These are phyloP conservation scores for Apiospora phragmitis DNA, from an alignment of 2,329 filamentous ascomycete genomes.

Conservation along the genomic window DNA sequence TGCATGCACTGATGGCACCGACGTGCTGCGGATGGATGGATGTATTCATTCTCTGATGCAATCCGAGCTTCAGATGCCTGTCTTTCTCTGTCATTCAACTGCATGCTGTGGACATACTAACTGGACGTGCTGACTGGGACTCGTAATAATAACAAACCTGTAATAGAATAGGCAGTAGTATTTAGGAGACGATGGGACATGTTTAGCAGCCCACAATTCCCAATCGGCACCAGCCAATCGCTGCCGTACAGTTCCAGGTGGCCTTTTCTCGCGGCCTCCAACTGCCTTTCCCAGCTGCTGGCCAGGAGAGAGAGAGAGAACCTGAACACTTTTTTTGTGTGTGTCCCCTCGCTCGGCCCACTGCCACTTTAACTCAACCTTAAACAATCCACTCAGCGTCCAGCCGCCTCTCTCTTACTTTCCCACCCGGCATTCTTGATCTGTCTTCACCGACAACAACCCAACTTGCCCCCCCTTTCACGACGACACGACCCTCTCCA, in stretches of 20 bases:
- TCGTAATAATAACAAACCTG: not conserved
- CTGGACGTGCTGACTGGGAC: not conserved
- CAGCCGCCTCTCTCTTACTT: constrained; percentile 6
- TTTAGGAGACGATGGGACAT: constrained; percentile 1
- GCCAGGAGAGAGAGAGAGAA: not conserved
- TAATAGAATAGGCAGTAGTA: not conserved
- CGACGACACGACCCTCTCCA: constrained; percentile 18
- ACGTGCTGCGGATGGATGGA: not conserved
- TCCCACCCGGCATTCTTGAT: constrained; percentile 15
- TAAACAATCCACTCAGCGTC: constrained; percentile 9
- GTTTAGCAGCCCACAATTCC: constrained; percentile 13
- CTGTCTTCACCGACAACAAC: constrained; percentile 35
- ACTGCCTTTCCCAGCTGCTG: not conserved
- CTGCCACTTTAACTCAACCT: constrained; percentile 8
- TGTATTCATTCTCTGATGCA: not conserved
- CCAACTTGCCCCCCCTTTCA: constrained; percentile 32
- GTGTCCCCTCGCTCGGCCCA: not conserved
- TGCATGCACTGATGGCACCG: not conserved
- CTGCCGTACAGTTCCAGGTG: not conserved
- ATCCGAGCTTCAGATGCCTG: not conserved
- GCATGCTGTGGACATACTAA: not conserved
- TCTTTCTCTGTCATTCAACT: not conserved
- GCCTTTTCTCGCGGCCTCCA: constrained; percentile 1
- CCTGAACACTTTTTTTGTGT: constrained; percentile 3
- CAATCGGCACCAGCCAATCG: not conserved